Conservation (phyloP, 768 basidiomycete species). For the Macrolepiota fuliginosa region DNA sequence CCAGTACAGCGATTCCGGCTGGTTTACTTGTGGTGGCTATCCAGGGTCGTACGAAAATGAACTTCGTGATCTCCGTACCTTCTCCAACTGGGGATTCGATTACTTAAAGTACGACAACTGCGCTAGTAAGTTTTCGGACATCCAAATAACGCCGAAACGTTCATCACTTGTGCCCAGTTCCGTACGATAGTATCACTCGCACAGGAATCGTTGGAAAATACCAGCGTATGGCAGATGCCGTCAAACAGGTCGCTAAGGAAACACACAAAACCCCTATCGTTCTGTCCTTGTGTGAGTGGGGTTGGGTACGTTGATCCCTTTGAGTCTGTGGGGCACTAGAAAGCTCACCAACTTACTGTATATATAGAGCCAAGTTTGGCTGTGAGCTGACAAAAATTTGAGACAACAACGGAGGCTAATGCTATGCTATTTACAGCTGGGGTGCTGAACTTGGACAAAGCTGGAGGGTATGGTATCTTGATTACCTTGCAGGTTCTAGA, state of each 20-base stretch:
- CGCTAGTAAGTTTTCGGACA: slow-evolving; percentile 34
- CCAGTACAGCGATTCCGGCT: slow-evolving; percentile 66
- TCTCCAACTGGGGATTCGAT: slow-evolving; percentile 59
- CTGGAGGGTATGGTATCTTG: slow-evolving; percentile 52
- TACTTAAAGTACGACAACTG: slow-evolving; percentile 56
- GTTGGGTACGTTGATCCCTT: slow-evolving; percentile 42
- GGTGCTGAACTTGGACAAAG: slow-evolving; percentile 58
- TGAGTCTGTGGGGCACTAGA: too few relatives aligned
- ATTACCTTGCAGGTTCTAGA: background rate
- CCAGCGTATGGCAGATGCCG: slow-evolving; percentile 59
- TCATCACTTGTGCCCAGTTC: slow-evolving; percentile 32
- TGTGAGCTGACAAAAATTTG: slow-evolving; percentile 41
- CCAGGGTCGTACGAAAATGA: slow-evolving; percentile 68
- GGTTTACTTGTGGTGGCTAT: slow-evolving; percentile 64
- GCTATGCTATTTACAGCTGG: slow-evolving; percentile 36
- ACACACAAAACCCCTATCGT: slow-evolving; percentile 54
- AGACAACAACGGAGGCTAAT: slow-evolving; percentile 4
- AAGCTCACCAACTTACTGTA: background rate
- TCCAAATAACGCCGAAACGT: slow-evolving; percentile 31
- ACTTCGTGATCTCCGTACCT: slow-evolving; percentile 34
- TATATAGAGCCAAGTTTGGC: slow-evolving; percentile 54
- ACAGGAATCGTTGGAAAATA: slow-evolving; percentile 57
- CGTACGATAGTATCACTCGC: slow-evolving; percentile 53
- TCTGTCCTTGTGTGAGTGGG: slow-evolving; percentile 68
- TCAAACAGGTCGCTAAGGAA: slow-evolving; percentile 41